Base-by-base conservation (phyloP, 2,329 filamentous ascomycete genomes). In the Myriangium duriaei region DNA sequence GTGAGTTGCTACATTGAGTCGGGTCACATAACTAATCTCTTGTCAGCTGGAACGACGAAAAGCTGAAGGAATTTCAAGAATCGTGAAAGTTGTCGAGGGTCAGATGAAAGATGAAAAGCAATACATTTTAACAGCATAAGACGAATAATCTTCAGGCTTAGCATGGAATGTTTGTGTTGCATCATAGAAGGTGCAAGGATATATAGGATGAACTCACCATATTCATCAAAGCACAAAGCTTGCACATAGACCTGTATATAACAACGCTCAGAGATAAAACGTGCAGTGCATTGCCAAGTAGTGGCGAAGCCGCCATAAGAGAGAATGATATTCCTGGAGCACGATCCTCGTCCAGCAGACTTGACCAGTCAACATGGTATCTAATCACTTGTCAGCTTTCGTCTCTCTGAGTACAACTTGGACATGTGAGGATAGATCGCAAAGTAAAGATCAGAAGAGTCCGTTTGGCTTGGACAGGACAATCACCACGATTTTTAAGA, bases 21-120 rank as follows among this genome's bases (percentile, higher is more conserved):
- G n/a, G n/a, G 7, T 7, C 7, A 26, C 21, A n/a, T 13, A 10
- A 31, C 30, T 37, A 34, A 39, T 15, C 31, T 31, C 11, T 29
- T 21, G 37, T 45, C 45, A 74, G 69, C 34, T 75, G 70, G 70
- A 64, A 73, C 47, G 62, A 61, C 17, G 47, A 61, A 5, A 70
- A 72, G 40, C 59, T 80, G 46, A 62, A 60, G 1, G 58, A 58
- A 4, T 81, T 74, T 51, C 72, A 71, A 45, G 58, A 63, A 31
- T 58, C 49, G 48, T 47, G 45, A 38, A 34, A 11, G 24, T 35
- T 32, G 34, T 28, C 39, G 31, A 12, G 54, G 55, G 58, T 83
- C 79, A 83, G 77, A 71, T 71, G 78, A 82, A 82, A 82, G 79
- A 82, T 83, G 79, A 83, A 83, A 82, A 82, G 77, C 71, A 45